Evolutionary conservation across 371 early-diverging fungal genomes (phyloP), one percentile per base, ranked within the genome.

Genomic region (Actinomucor elegans): DNA sequence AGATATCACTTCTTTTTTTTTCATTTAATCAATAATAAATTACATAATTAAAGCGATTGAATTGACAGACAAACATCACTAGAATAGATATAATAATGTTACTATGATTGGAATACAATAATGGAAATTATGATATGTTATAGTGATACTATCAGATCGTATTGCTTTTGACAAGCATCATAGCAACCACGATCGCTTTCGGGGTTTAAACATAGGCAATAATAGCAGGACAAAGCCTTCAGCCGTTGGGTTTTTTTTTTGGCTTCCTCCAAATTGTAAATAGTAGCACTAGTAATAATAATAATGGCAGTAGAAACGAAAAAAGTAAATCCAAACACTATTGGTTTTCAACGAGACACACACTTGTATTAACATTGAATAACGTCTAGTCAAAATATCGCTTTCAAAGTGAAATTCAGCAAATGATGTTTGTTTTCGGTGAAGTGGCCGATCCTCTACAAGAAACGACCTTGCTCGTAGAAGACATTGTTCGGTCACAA

Each of bases 341-440:
- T 9, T 0, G 7, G 37, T 18, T 5, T 18, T 37, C 2, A 7
- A 18, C 20, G 37, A 6, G 7, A 20, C 14, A 43, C 15, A 9
- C 9, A 17, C 11, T 33, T 3, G 15, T 18, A 21, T 35, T 15
- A 3, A 40, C 21, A 40, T 17, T n/a, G n/a, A n/a, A n/a, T 4
- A 24, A 7, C 27, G 17, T 12, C 9, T 47, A 65, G 66, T 59
- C 54, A 10, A 65, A 64, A 33, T 75, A 75, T 43, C 60, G 71
- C 2, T 77, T 77, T 27, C 77, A 77, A 60, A 81, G 79, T 27
- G 94, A 94, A 66, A 94, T 94, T 61, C 88, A 88, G 63, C 93
- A 96, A 83, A 97, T 97, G 98, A 97, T 98, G 97, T 98, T 91
- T 78, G 96, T 96, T 28, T 94, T 92, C 80, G 98, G 97, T 26